phyloP scores from a whole-genome alignment of 331 rosid species.

The Prunus yedoensis region DNA sequence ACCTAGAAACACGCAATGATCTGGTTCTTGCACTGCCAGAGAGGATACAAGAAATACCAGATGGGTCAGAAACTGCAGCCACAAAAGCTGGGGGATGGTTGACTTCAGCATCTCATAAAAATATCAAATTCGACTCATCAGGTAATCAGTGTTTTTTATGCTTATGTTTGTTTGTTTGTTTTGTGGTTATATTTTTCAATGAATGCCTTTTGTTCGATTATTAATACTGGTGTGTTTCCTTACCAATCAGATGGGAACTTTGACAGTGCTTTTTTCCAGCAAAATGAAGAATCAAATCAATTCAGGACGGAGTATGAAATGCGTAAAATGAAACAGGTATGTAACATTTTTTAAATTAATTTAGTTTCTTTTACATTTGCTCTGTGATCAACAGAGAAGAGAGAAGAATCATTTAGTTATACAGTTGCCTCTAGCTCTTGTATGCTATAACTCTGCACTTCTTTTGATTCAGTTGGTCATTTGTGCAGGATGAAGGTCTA shows the following conservation, averaged over 20 bases:
- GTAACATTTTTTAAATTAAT: constrained; percentile 27
- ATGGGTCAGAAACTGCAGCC: constrained; percentile 53
- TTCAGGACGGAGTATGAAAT: constrained; percentile 76
- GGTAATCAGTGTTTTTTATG: constrained; percentile 37
- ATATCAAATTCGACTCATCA: constrained; percentile 59
- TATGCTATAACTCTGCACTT: background rate
- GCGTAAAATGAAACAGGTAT: constrained; percentile 84
- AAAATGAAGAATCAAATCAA: constrained; percentile 71
- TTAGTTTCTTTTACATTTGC: constrained; percentile 15
- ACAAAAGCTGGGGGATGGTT: constrained; percentile 48
- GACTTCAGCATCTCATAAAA: constrained; percentile 40
- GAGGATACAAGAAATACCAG: constrained; percentile 79
- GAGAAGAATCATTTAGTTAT: constrained; percentile 11
- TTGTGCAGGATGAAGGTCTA: constrained; percentile 78
- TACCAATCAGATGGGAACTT: constrained; percentile 42
- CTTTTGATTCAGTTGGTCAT: constrained; percentile 17
- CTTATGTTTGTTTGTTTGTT: background rate
- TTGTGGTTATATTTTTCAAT: background rate
- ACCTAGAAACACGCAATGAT: constrained; percentile 53
- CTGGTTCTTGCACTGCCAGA: constrained; percentile 62
- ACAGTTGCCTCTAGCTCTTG: constrained; percentile 3
- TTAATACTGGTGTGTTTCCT: constrained; percentile 11
- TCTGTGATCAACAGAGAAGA: background rate
- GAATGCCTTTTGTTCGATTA: constrained; percentile 14
- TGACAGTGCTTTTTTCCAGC: constrained; percentile 52